Base-by-base conservation (phyloP, 2,329 filamentous ascomycete genomes). In the Sporothrix inflata region DNA sequence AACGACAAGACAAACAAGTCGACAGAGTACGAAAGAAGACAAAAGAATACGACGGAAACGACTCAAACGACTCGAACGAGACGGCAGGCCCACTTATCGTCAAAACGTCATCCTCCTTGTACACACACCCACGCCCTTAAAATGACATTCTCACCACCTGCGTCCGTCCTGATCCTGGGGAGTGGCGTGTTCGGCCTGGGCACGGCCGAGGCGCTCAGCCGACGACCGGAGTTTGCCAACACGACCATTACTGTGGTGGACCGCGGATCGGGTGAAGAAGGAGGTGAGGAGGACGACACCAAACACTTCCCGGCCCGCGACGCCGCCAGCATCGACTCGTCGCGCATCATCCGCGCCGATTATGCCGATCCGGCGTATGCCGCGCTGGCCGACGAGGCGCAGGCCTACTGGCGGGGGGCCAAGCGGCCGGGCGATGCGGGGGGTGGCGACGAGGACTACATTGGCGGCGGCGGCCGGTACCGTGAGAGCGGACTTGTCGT, bases 331-430 rank as follows among this genome's bases (percentile, higher is more conserved):
- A 85, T 90, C 77, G 89, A 91, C 81, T 85, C 84, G 4, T 90
- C 88, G 16, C 87, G 89, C 75, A 90, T 91, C 76, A 85, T 91
- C 75, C 85, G 90, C 72, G 83, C 88, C 68, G 95, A 98, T 84
- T 98, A 98, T 79, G 90, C 92, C 5, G 90, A 95, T 78, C 83
- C 88, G 0, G 87, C 90, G 27, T 98, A 98, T 81, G 88, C 93
- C 6, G 83, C 85, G 19, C 88, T 98, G 61, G 94, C 91, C 24
- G 85, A 88, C 21, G 84, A 88, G 47, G 94, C 94, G 1, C 92
- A 93, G 77, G 81, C 85, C 21, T 84, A 87, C 78, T 96, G 90
- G 92, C 88, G 91, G 76, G 73, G 72, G 0, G 7, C 30, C 34
- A 57, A 19, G 42, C 38, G 51, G 53, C 45, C 55, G n/a, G 38